Base-by-base conservation (phyloP, 2,329 filamentous ascomycete genomes). In the Phyllosticta citribraziliensis region DNA sequence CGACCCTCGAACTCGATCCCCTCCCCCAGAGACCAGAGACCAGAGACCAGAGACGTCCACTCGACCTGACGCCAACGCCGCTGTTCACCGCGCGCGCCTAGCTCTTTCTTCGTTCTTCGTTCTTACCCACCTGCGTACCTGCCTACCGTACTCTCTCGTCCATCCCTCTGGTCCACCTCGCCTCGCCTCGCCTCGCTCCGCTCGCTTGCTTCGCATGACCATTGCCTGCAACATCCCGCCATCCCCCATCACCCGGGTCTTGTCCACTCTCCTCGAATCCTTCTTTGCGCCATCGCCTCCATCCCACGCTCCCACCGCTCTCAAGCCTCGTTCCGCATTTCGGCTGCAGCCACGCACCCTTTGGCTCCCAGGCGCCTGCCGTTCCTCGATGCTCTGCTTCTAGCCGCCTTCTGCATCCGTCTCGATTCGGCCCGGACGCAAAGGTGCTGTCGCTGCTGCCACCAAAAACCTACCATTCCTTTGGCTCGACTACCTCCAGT, bases 291-390 rank as follows among this genome's bases (percentile, higher is more conserved):
- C 17, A 20, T 59, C 58, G 35, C 58, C 24, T 55, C 24, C 54
- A 33, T 30, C 55, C 58, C 35, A 60, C 58, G 47, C 57, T 30
- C 54, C 57, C 27, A 30, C 27, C 27, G 27, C 27, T 30, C 27
- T 30, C 27, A 40, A 40, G 33, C 11, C 33, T 40, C 33, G 33
- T 40, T 40, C 33, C 33, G 61, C 52, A 63, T 64, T 63, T 62
- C 63, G 62, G 67, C 70, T 72, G 71, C 71, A 72, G 70, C 70
- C 69, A 69, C 70, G 59, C 69, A 69, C 65, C 55, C 59, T 67
- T 67, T 66, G 64, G 68, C 68, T 65, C 64, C 64, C 53, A 64
- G 56, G 59, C 54, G 64, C 35, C 63, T 61, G 58, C 55, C 50
- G 57, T 40, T 54, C 53, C 64, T 70, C 63, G 60, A 67, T 71